phyloP scores from a whole-genome alignment of 495 filamentous ascomycete species.

The Saxophila tyrrhenica region DNA sequence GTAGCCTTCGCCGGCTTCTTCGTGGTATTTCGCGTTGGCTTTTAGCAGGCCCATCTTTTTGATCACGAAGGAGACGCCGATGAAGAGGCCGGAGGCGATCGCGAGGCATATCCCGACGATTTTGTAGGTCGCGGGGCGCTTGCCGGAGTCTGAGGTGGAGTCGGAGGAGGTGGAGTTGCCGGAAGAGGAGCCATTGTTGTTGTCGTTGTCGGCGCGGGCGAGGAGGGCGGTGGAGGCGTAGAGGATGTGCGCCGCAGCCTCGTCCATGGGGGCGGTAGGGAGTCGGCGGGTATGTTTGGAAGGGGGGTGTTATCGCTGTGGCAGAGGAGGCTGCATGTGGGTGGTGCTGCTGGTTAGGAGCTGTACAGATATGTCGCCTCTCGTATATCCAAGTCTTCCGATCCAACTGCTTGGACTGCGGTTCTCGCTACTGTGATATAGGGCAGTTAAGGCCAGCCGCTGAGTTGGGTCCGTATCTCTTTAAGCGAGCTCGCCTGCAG shows the following conservation, averaged over 20 bases:
- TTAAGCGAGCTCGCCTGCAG: background rate
- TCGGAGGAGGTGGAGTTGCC: slow-evolving; percentile 16
- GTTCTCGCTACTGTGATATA: too few relatives aligned
- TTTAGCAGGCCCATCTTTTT: slow-evolving; percentile 87
- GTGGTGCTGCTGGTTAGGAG: background rate
- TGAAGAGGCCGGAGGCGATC: slow-evolving; percentile 81
- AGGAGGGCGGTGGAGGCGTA: slow-evolving; percentile 6
- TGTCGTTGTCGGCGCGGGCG: slow-evolving; percentile 8
- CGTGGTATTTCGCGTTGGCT: slow-evolving; percentile 93
- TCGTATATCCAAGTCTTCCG: background rate
- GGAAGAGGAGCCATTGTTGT: background rate
- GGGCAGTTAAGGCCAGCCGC: too few relatives aligned
- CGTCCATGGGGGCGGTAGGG: slow-evolving; percentile 1
- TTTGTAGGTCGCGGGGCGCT: slow-evolving; percentile 60
- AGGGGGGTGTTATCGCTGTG: background rate
- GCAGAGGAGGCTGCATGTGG: background rate
- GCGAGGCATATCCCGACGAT: slow-evolving; percentile 79
- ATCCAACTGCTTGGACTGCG: too few relatives aligned
- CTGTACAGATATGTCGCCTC: background rate
- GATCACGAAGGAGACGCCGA: slow-evolving; percentile 87
- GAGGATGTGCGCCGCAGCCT: slow-evolving; percentile 3
- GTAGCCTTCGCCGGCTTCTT: slow-evolving; percentile 92
- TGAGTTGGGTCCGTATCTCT: too few relatives aligned
- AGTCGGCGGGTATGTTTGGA: background rate
- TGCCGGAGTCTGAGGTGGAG: slow-evolving; percentile 11